Base-by-base conservation (phyloP, 495 filamentous ascomycete genomes). In the Parachaetomium inaequale region DNA sequence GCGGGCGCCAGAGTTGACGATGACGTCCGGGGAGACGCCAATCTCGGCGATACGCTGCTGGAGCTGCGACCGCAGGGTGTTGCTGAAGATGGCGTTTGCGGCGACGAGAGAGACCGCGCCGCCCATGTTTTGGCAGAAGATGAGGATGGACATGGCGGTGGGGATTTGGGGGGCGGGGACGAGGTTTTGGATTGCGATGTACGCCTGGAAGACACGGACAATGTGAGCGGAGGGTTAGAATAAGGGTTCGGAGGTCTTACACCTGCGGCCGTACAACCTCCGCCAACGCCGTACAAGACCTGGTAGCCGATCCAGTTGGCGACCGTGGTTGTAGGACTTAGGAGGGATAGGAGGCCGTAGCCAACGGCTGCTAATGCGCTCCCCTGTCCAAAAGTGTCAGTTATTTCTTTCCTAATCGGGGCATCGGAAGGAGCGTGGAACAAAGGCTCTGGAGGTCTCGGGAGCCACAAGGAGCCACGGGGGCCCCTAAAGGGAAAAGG, bases 261-360 rank as follows among this genome's bases (percentile, higher is more conserved):
- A 36, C 46, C 56, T 25, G 28, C 19, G 8, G 49, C 21, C 1
- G 70, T 76, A 7, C 65, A 52, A n/a, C 78, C 79, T 15, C 72
- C 63, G 11, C 78, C 77, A 11, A 69, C 68, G 7, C 81, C 80
- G 5, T 69, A 64, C 3, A 85, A 55, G 10, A 81, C 74, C 50
- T 82, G 79, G 62, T 81, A 83, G 0, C 81, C 80, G 36, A 80
- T 69, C 82, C 81, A 84, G 66, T 73, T 43, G 4, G 66, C 71
- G 14, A 58, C 61, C 17, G 75, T 58, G 14, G 76, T 78, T 2
- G 36, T 14, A 0, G 74, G 68, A 0, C 45, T 43, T 0, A 78
- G 64, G 23, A 72, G 72, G 10, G 76, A 75, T 5, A 81, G 29
- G 10, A 83, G 67, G 7, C 80, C 79, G 47, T 61, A 65, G 23